Conservation (phyloP, 306 rosid genomes). For the Vigna reflexopilosa region DNA sequence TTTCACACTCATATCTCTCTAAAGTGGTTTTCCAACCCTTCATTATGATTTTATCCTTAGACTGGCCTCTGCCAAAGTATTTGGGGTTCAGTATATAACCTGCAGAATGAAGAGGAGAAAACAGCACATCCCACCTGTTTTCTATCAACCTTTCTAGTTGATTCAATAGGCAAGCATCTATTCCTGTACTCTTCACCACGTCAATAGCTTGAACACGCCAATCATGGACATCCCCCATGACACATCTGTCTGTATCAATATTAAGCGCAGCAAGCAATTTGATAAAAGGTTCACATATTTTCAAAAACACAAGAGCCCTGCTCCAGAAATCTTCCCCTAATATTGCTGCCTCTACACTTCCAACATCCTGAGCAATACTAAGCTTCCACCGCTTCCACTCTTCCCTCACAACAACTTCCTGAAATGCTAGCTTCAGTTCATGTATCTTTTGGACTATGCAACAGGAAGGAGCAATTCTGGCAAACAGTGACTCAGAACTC, state of each 20-base stretch:
- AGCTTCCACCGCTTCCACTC: constrained; percentile 62
- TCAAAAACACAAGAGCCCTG: constrained; percentile 49
- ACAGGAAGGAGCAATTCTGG: constrained; percentile 55
- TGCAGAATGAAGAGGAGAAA: constrained; percentile 69
- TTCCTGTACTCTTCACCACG: constrained; percentile 47
- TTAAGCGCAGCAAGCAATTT: constrained; percentile 47
- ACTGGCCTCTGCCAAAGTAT: constrained; percentile 62
- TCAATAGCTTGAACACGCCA: constrained; percentile 64
- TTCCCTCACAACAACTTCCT: constrained; percentile 34
- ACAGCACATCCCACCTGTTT: constrained; percentile 60
- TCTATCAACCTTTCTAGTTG: constrained; percentile 60
- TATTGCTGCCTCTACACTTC: constrained; percentile 55
- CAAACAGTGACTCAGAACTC: constrained; percentile 39
- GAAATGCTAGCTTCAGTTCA: constrained; percentile 55
- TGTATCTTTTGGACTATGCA: constrained; percentile 51
- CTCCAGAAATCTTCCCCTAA: constrained; percentile 59
- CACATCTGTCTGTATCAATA: constrained; percentile 41
- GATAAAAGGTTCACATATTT: constrained; percentile 56
- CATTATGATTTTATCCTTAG: constrained; percentile 63
- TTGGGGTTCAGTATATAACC: constrained; percentile 62
- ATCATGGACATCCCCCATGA: constrained; percentile 63
- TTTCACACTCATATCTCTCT: constrained; percentile 59
- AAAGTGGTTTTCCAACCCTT: constrained; percentile 65
- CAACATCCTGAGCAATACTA: constrained; percentile 41
- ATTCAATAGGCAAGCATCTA: constrained; percentile 43